Base-by-base conservation (phyloP, 129 eudicot species). In the Chrysanthemum lavandulifolium region DNA sequence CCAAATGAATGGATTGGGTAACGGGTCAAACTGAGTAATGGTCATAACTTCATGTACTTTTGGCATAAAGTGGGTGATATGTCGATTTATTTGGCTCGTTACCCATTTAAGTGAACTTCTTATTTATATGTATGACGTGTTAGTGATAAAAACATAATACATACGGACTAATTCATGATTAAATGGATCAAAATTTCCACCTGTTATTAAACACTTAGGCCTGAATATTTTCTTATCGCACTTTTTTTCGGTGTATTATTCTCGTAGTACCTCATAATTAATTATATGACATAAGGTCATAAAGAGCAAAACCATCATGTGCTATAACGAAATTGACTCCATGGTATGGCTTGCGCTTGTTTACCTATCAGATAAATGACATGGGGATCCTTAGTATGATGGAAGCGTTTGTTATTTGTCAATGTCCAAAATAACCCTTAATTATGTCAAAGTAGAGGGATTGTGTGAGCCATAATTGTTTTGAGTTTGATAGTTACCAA, bases 241-340 rank as follows among this genome's bases (percentile, higher is more conserved):
- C 55, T 36, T 3, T 54, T 33, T 55, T 70, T 15, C 65, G 16
- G 10, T 10, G 15, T 8, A 54, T 70, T 14, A 59, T 23, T n/a
- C 21, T 19, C 21, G 21, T 19, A 19, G 60, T 87, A 94, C 98
- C 97, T 94, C 90, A 72, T 19, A 19, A 19, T 0, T 58, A 36
- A 80, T 94, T 94, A 76, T 94, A 94, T 29, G 98, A 86, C 60
- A 94, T 97, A 40, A 94, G 96, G 67, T 94, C 98, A 77, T 86
- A 90, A 76, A 94, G 79, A 57, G 97, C 87, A 83, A 94, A 94
- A n/a, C 98, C 98, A 81, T 94, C 97, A 84, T 90, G 97, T 21
- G 97, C 98, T 71, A 90, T 90, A 71, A 94, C 74, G 53, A 94
- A 94, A 75, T 94, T 90, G 85, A 94, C 76, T 73, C 98, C 84